Evolutionary conservation across 768 basidiomycete species (phyloP).

Genomic region (Podaxis sp.): DNA sequence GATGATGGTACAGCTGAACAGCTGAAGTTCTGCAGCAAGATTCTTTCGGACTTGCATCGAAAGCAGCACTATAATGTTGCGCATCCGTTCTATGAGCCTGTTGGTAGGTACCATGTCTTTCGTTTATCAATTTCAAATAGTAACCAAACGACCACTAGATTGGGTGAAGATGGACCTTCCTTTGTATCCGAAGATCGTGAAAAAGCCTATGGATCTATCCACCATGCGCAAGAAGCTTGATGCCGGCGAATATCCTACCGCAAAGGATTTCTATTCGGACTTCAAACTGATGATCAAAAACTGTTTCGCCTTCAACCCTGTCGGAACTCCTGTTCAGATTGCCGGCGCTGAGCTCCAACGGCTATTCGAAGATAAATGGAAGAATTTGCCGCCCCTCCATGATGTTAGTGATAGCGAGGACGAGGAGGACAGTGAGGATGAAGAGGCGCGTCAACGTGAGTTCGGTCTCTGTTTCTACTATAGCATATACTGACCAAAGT

Average conservation of each 20-base stretch:
- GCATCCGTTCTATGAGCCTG: conserved; percentile 89
- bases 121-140: conserved; percentile 4
- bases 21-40: conserved; percentile 76
- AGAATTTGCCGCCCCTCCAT: conserved; percentile 62
- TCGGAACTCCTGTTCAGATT: conserved; percentile 81
- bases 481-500: conserved; percentile 21
- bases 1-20: conserved; percentile 79
- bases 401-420: conserved; percentile 63
- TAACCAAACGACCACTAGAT: conserved; percentile 45
- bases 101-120: conserved; percentile 58
- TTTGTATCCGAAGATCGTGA: conserved; percentile 82
- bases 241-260: conserved; percentile 69
- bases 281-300: conserved; percentile 95
- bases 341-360: conserved; percentile 85
- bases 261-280: conserved; percentile 83
- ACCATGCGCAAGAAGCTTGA: conserved; percentile 89
- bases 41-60: conserved; percentile 73
- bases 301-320: conserved; percentile 90
- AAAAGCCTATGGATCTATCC: conserved; percentile 93
- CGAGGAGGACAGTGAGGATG: conserved; percentile 56
- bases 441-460: conserved; percentile 70
- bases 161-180: conserved; percentile 79
- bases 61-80: conserved; percentile 77
- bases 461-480: conserved; percentile 20
- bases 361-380: conserved; percentile 94